Base-by-base conservation (phyloP, 495 filamentous ascomycete species). In the Aspergillus homomorphus region DNA sequence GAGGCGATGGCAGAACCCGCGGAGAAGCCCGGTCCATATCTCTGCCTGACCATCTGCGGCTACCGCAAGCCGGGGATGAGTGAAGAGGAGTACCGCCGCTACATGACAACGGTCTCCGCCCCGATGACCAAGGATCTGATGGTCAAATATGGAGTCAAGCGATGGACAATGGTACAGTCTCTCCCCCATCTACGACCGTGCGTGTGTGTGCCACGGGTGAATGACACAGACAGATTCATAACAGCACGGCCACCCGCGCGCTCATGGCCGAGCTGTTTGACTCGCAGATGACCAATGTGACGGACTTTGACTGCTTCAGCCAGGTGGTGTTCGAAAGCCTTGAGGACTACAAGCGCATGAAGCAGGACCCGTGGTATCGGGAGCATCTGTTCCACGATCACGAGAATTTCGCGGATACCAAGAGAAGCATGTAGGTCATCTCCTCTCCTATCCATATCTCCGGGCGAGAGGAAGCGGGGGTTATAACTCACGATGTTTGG, bases 41-140 rank as follows among this genome's bases (percentile, higher is more conserved):
- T n/a, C n/a, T n/a, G n/a, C 1, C 19, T 54, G 0, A 60, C 51
- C 10, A 54, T 60, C 10, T 45, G 21, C 30, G 57, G 41, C 18
- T 54, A 54, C 44, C 51, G 57, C 38, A 60, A 60, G 26, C 18
- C 26, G n/a, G 51, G 51, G 26, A 60, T 60, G 51, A 48, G 43
- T 16, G 57, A 60, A 28, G 57, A 54, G 3, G 57, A 54, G 12
- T 60, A 60, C 28, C 57, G 54, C 18, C n/a, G 33, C 3, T 60
- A 60, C 28, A 24, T 60, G 20, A 60, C 24, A 7, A 30, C 38
- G 6, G n/a, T 49, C 16, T 51, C 54, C 28, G 42, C 57, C 18
- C 38, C 18, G 9, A 20, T 52, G 16, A 23, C 53, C 15, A 58
- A 52, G 16, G 33, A 50, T 0, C 56, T 45, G 26, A 20, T 58